Base-by-base conservation (phyloP, 192 early-diverging fungal species). In the Kickxella alabastrina region DNA sequence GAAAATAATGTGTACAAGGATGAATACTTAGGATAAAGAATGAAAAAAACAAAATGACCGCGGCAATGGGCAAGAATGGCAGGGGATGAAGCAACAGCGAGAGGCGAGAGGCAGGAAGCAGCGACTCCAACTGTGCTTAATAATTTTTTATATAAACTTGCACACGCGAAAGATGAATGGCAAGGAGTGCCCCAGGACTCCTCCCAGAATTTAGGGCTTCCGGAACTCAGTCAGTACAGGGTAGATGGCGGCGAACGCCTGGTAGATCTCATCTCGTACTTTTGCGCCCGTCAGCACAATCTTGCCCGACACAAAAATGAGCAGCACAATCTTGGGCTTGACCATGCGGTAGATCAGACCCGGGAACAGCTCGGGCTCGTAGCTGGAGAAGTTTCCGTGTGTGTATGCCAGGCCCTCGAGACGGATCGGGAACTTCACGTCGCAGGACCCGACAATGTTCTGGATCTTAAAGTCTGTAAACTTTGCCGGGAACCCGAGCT, bases 231-330 rank as follows among this genome's bases (percentile, higher is more conserved):
- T 82, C 65, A 98, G 78, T 68, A 99, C 94, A 44, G 96, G 96
- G 68, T 95, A 99, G 62, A 99, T 99, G 49, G 89, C 85, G 57
- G 94, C 87, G 77, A 99, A 99, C 39, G 96, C 96, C 63, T 92
- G 85, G 62, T 99, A 97, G 54, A 99, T 99, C 74, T 99, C 92
- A 50, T 92, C 85, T n/a, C 95, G 86, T n/a, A 82, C 89, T 77
- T 97, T 99, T 23, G 96, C 96, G 38, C 96, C 96, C n/a, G 96
- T 99, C 47, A 99, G 82, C 23, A 99, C 96, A 77, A 99, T 96
- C 75, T 99, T 99, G 54, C 96, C 96, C 25, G 93, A 97, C 12
- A 99, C 96, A 73, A 99, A 99, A 41, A 99, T 96, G 25, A 99
- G 84, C 61, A 99, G 68, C 34, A 99, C 96, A 54, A 99, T 96